These are phyloP conservation scores for Fraxinus angustifolia DNA, from an alignment of 305 asterid species.

Conservation along the genomic window DNA sequence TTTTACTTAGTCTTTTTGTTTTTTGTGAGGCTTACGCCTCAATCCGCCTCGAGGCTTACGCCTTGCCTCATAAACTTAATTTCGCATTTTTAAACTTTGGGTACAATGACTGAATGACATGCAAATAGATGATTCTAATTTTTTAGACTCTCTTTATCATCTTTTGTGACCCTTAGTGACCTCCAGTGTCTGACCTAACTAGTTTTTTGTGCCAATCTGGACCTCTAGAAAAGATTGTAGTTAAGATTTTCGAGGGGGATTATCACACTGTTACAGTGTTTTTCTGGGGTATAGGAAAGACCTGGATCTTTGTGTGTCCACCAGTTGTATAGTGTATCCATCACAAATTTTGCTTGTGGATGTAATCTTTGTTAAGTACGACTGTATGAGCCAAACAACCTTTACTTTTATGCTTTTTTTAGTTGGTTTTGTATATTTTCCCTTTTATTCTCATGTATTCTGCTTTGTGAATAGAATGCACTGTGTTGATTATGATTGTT, in stretches of 20 bases:
- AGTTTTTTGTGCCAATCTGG: neutral
- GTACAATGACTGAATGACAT: neutral
- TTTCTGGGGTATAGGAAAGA: neutral
- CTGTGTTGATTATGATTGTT: no score
- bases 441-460: neutral
- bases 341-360: neutral
- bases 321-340: neutral
- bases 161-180: neutral
- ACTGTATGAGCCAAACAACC: neutral
- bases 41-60: no score
- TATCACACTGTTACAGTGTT: neutral
- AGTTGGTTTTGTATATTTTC: neutral
- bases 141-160: neutral
- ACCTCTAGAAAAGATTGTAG: neutral
- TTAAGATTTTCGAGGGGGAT: neutral
- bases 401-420: neutral
- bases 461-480: neutral
- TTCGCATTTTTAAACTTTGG: no score
- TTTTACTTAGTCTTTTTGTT: no score
- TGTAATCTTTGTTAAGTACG: neutral
- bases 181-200: neutral
- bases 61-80: no score
- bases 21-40: no score
- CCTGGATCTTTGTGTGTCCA: neutral
- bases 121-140: neutral